phyloP scores from a whole-genome alignment of 192 early-diverging fungal genomes.

The Gryganskiella cystojenkinii region DNA sequence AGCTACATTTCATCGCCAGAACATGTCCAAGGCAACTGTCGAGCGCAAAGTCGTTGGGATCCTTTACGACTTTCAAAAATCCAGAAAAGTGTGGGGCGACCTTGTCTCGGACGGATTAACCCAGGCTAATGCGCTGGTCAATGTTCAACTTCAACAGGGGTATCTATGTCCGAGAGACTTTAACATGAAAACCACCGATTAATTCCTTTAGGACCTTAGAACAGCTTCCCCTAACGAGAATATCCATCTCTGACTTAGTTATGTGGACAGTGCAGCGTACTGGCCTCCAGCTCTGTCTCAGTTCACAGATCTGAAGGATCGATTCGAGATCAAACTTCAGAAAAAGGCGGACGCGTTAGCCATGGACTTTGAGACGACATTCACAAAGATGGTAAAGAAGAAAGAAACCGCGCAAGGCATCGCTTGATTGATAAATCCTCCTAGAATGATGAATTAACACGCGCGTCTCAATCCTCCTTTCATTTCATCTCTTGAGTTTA shows the following conservation, averaged over 20 bases:
- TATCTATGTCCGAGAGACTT: constrained; percentile 2
- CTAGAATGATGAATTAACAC: too few relatives aligned
- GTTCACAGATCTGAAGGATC: constrained; percentile 51
- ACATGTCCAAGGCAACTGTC: constrained; percentile 52
- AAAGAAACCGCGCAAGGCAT: background rate
- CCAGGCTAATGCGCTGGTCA: constrained; percentile 76
- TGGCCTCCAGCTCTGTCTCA: constrained; percentile 45
- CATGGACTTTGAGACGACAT: constrained; percentile 36
- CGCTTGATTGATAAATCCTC: too few relatives aligned
- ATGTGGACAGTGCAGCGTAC: constrained; percentile 43
- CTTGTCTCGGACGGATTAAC: constrained; percentile 81
- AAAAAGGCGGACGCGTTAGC: constrained; percentile 35
- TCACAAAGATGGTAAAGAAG: constrained; percentile 52
- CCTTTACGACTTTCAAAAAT: constrained; percentile 49
- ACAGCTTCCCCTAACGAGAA: too few relatives aligned
- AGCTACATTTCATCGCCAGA: constrained; percentile 76
- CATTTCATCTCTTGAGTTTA: too few relatives aligned
- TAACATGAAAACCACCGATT: background rate
- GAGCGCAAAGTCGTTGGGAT: constrained; percentile 37
- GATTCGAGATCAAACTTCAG: constrained; percentile 39
- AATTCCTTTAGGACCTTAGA: too few relatives aligned
- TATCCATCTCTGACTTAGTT: constrained; percentile 5
- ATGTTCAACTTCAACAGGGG: constrained; percentile 60
- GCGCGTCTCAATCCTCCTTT: too few relatives aligned
- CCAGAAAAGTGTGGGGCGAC: constrained; percentile 54